Conservation (phyloP, 345 rosid species). For the Dovyalis caffra region DNA sequence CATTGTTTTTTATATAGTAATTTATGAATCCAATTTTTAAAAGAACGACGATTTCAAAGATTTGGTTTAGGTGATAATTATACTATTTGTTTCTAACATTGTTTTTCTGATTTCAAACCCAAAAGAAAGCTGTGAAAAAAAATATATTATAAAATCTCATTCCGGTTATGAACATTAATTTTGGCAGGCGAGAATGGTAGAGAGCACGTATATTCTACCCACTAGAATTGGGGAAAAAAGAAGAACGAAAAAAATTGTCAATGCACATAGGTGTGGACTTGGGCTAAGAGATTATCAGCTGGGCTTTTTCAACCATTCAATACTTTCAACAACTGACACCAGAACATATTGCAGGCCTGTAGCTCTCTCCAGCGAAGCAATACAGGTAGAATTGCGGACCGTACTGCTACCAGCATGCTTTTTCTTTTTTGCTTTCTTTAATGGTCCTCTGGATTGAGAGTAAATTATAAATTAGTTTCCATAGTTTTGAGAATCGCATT, state of each 20-base stretch:
- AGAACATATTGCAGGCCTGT: neutral
- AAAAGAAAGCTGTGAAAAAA: neutral
- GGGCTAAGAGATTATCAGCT: neutral
- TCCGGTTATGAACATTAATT: neutral
- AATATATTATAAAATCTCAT: neutral
- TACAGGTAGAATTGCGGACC: too few relatives aligned
- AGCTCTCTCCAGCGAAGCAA: neutral
- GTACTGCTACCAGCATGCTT: too few relatives aligned
- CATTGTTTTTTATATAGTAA: too few relatives aligned
- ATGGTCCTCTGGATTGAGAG: too few relatives aligned
- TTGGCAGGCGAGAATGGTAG: too few relatives aligned
- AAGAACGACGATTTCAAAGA: neutral
- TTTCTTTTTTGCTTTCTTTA: too few relatives aligned
- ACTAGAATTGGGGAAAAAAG: too few relatives aligned
- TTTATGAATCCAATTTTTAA: too few relatives aligned
- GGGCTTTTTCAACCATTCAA: neutral
- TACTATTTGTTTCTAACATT: neutral
- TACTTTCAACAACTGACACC: neutral
- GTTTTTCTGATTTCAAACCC: neutral
- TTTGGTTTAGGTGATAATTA: neutral
- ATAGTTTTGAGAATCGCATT: too few relatives aligned
- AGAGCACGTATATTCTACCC: neutral
- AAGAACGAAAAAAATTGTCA: neutral
- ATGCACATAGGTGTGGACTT: neutral
- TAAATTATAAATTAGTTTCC: too few relatives aligned